phyloP scores from a whole-genome alignment of 805 yeast genomes.

The Lipomyces lipofer region DNA sequence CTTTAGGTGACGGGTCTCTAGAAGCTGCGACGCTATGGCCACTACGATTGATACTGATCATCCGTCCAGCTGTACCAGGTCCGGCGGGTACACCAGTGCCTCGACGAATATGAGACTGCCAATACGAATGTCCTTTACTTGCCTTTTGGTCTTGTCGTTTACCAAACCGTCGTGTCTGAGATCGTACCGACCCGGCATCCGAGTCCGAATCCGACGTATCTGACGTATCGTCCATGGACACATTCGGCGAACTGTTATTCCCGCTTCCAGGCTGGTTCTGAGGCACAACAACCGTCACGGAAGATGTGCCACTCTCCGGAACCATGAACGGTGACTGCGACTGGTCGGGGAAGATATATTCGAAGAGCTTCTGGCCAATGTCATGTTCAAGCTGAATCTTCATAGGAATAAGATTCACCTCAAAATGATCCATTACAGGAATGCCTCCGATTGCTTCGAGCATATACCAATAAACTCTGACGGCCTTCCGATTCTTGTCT shows the following conservation, averaged over 20 bases:
- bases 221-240: background rate
- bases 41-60: background rate
- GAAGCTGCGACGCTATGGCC: background rate
- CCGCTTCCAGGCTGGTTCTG: background rate
- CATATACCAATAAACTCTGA: conserved; percentile 70
- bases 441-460: conserved; percentile 88
- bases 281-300: background rate
- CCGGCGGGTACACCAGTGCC: background rate
- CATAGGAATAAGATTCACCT: conserved; percentile 62
- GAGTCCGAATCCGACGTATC: conserved; percentile 1
- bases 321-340: conserved; percentile 37
- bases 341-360: conserved; percentile 68
- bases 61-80: background rate
- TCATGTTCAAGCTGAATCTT: conserved; percentile 70
- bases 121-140: background rate
- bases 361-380: conserved; percentile 61
- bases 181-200: background rate
- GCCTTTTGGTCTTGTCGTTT: background rate
- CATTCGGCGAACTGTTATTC: background rate
- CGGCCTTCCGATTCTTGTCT: conserved; percentile 37
- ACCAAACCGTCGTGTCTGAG: background rate
- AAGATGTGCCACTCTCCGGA: background rate
- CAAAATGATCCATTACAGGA: conserved; percentile 67
- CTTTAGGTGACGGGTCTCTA: background rate
- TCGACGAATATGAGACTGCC: background rate